Percentiles rank a stretch among this genome's conserved stretches.
Conservation (phyloP, 169 alveolate genomes). For the Cryptosporidium baileyi region DNA sequence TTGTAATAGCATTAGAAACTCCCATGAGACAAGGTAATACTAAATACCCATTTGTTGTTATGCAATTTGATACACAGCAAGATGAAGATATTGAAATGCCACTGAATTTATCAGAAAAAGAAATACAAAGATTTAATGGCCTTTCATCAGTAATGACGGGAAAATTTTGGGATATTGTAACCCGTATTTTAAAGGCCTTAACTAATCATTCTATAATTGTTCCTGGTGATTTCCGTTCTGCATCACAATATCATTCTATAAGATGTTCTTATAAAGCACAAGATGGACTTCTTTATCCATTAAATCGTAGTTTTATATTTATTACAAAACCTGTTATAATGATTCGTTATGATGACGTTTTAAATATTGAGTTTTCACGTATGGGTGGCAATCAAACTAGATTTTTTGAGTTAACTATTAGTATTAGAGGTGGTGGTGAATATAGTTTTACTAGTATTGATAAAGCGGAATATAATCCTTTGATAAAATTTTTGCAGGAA, state of each 20-base stretch:
- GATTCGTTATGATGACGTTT: slow-evolving; percentile 91
- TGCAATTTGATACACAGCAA: slow-evolving; percentile 92
- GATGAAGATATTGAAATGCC: slow-evolving; percentile 83
- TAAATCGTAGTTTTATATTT: slow-evolving; percentile 91
- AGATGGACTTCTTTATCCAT: slow-evolving; percentile 94
- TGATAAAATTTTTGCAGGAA: slow-evolving; percentile 78
- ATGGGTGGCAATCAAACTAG: slow-evolving; percentile 91
- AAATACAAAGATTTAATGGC: slow-evolving; percentile 80
- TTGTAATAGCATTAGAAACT: slow-evolving; percentile 88
- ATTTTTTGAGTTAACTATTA: slow-evolving; percentile 90
- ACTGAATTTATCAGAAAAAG: slow-evolving; percentile 87
- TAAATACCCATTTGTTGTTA: slow-evolving; percentile 91
- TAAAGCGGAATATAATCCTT: slow-evolving; percentile 85
- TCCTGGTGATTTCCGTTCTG: slow-evolving; percentile 94
- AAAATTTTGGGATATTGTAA: slow-evolving; percentile 89
- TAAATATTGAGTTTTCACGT: slow-evolving; percentile 92
- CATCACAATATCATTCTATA: slow-evolving; percentile 79
- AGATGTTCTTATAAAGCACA: slow-evolving; percentile 95
- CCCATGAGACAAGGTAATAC: slow-evolving; percentile 97
- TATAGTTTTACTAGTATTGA: slow-evolving; percentile 93
- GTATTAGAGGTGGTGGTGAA: slow-evolving; percentile 86
- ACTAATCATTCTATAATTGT: slow-evolving; percentile 89
- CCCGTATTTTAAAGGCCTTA: slow-evolving; percentile 89
- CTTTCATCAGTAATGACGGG: slow-evolving; percentile 72
- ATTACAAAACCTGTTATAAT: slow-evolving; percentile 95